phyloP scores from a whole-genome alignment of 176 grass and related monocot species.

The Aegilops speltoides region DNA sequence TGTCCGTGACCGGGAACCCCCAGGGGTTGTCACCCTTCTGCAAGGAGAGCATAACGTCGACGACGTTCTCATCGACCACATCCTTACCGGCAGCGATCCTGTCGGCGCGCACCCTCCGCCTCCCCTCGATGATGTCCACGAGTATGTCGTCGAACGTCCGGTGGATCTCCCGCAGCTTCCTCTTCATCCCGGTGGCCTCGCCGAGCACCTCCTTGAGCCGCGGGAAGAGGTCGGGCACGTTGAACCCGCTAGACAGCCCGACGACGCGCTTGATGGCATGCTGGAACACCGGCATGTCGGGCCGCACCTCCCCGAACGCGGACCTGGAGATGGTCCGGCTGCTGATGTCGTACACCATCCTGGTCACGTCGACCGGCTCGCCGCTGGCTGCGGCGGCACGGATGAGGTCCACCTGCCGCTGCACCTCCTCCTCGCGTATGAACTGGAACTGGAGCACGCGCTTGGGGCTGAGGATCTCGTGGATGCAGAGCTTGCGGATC shows the following conservation, averaged over 20 bases:
- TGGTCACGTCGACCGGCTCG: constrained; percentile 6
- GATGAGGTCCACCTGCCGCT: constrained; percentile 21
- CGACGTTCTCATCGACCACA: constrained; percentile 24
- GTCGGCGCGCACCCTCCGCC: background rate
- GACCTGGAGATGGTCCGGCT: constrained; percentile 43
- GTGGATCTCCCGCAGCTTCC: constrained; percentile 22
- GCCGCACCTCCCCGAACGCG: constrained; percentile 36
- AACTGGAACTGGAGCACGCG: constrained; percentile 27
- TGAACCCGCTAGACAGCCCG: constrained; percentile 3
- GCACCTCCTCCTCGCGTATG: constrained; percentile 40
- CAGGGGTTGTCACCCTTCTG: constrained; percentile 20
- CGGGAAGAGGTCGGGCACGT: constrained; percentile 35
- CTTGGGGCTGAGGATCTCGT: constrained; percentile 49
- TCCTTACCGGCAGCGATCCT: constrained; percentile 27
- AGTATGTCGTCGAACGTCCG: constrained; percentile 21
- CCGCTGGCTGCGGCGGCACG: background rate
- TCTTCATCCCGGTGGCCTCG: constrained; percentile 23
- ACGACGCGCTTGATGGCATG: constrained; percentile 28
- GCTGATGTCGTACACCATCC: constrained; percentile 49
- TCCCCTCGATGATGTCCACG: constrained; percentile 29
- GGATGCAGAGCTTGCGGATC: constrained; percentile 53
- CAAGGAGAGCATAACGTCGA: constrained; percentile 36
- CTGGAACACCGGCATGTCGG: constrained; percentile 30
- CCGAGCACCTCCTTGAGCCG: background rate
- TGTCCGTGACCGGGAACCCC: constrained; percentile 29